Conservation (phyloP, 352 stramenopile species). For the Phytophthora rubi region DNA sequence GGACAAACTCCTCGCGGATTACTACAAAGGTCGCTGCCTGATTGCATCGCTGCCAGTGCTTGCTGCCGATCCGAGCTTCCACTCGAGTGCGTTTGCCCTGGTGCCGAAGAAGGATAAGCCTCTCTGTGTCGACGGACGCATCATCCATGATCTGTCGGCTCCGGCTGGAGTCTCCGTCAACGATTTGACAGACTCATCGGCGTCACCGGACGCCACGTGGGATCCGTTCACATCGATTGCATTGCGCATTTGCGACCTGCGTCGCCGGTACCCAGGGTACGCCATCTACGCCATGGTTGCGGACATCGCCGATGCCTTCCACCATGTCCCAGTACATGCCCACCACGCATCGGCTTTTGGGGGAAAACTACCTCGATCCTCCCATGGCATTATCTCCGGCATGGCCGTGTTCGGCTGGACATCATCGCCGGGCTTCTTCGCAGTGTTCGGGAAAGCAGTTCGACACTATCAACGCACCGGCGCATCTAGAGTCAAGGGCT, state of each 20-base stretch:
- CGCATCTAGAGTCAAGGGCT: background rate
- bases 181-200: background rate
- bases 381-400: background rate
- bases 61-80: background rate
- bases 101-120: constrained; percentile 16
- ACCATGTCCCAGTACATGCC: constrained; percentile 2
- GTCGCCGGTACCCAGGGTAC: background rate
- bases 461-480: background rate
- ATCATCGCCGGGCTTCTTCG: background rate
- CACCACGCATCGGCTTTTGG: background rate
- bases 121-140: constrained; percentile 7
- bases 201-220: background rate
- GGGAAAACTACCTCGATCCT: background rate
- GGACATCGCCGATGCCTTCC: constrained; percentile 6
- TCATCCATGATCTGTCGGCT: constrained; percentile 21
- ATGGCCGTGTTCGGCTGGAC: background rate
- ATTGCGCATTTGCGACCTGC: background rate
- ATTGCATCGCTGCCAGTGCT: background rate
- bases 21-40: constrained; percentile 11
- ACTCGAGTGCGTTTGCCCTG: constrained; percentile 16
- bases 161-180: constrained; percentile 6
- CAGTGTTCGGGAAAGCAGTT: background rate
- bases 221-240: background rate
- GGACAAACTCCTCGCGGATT: constrained; percentile 5
- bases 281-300: constrained; percentile 5